phyloP scores from a whole-genome alignment of 768 basidiomycete species.

The Crucibulum laeve region DNA sequence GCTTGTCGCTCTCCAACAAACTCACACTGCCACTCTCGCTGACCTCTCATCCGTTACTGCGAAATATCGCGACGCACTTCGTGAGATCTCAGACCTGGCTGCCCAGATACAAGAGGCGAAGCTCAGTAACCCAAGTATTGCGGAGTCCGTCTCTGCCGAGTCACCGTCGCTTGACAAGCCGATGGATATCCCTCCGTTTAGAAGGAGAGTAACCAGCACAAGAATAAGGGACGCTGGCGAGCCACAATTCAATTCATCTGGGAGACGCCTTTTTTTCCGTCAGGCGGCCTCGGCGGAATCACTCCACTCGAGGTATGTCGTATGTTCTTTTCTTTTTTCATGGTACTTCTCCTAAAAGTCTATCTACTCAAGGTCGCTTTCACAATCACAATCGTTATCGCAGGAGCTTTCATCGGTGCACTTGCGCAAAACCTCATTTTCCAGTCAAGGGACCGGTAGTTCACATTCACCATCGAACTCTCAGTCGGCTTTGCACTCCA shows the following conservation, averaged over 20 bases:
- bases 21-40: conserved; percentile 72
- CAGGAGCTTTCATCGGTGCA: conserved; percentile 92
- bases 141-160: conserved; percentile 27
- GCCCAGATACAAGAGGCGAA: conserved; percentile 88
- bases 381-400: conserved; percentile 93
- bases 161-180: conserved; percentile 40
- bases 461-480: conserved; percentile 59
- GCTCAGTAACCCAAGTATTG: conserved; percentile 46
- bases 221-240: conserved; percentile 49
- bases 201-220: conserved; percentile 50
- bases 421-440: conserved; percentile 79
- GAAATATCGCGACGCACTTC: conserved; percentile 87
- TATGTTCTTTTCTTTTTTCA: conserved; percentile 5
- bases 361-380: conserved; percentile 63
- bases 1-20: conserved; percentile 72
- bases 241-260: conserved; percentile 41
- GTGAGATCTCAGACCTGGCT: conserved; percentile 89
- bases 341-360: conserved; percentile 10
- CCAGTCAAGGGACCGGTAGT: conserved; percentile 70
- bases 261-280: conserved; percentile 79
- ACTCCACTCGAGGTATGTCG: conserved; percentile 74
- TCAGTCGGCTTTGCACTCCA: conserved; percentile 28
- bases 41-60: conserved; percentile 74
- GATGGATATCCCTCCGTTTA: conserved; percentile 32
- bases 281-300: conserved; percentile 86